Percentiles rank a stretch among this genome's conserved stretches.
These are phyloP conservation scores for Crithidia expoeki DNA, from an alignment of 208 protist genomes.

Conservation along the genomic window DNA sequence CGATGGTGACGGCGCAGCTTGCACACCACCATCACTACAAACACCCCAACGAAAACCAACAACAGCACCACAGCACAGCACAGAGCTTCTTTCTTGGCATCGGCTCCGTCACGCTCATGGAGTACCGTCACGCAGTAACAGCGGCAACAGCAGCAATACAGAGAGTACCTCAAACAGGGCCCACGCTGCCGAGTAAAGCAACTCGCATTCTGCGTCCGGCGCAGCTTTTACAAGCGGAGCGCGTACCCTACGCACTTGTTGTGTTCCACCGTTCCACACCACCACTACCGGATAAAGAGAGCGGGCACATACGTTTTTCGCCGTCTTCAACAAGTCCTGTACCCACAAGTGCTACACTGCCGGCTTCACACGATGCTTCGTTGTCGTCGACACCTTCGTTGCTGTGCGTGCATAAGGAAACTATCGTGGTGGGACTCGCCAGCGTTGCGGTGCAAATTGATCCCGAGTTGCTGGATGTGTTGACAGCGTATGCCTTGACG, in stretches of 20 bases:
- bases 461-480: constrained; percentile 21
- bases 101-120: constrained; percentile 29
- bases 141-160: constrained; percentile 9
- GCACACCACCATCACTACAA: not conserved
- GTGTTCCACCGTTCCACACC: constrained; percentile 27
- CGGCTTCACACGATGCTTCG: no score
- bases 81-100: constrained; percentile 30
- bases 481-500: constrained; percentile 26
- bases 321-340: not conserved
- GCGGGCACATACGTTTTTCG: no score
- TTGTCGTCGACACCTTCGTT: no score
- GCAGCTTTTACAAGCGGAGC: constrained; percentile 31
- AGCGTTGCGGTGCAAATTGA: constrained; percentile 33
- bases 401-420: constrained; percentile 24
- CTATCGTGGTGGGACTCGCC: constrained; percentile 32
- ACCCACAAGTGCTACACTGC: not conserved
- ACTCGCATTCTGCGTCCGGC: constrained; percentile 16
- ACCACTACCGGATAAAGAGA: constrained; percentile 4
- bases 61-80: not conserved
- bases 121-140: constrained; percentile 27
- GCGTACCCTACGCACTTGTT: constrained; percentile 38
- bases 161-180: not conserved
- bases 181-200: not conserved
- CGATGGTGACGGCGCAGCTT: constrained; percentile 25
- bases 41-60: not conserved